phyloP scores from a whole-genome alignment of 768 basidiomycete species.

The Bullera alba region DNA sequence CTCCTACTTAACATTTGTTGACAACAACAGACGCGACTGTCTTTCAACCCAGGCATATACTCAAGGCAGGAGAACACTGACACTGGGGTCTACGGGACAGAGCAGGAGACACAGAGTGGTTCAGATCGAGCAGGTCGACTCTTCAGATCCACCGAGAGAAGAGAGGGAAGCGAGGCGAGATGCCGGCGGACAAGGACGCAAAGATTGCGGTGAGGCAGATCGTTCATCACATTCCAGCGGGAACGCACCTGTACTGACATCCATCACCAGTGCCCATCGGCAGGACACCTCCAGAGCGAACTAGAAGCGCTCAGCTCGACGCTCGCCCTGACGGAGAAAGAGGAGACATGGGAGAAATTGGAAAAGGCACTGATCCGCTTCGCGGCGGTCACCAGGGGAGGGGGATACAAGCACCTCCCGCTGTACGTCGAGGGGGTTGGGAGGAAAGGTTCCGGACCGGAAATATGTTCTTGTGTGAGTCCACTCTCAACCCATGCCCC shows the following conservation, averaged over 20 bases:
- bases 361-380: slow-evolving; percentile 48
- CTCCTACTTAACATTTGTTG: too few species aligned
- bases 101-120: too few species aligned
- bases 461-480: slow-evolving; percentile 42
- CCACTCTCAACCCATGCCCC: background rate
- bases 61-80: too few species aligned
- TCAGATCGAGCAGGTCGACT: too few species aligned
- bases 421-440: slow-evolving; percentile 40
- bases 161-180: too few species aligned
- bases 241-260: slow-evolving; percentile 7
- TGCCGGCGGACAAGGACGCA: slow-evolving; percentile 29
- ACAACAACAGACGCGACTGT: too few species aligned
- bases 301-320: slow-evolving; percentile 35
- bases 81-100: too few species aligned
- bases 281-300: slow-evolving; percentile 40
- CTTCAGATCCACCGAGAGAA: too few species aligned
- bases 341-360: slow-evolving; percentile 50
- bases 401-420: slow-evolving; percentile 41
- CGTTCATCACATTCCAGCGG: background rate
- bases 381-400: slow-evolving; percentile 47
- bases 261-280: slow-evolving; percentile 35
- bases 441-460: slow-evolving; percentile 36
- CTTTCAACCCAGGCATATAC: too few species aligned
- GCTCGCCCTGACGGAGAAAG: slow-evolving; percentile 44
- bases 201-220: slow-evolving; percentile 34